Evolutionary conservation across 2,329 filamentous ascomycete genomes (phyloP).

Genomic region (Stachybotrys chlorohalonatus): DNA sequence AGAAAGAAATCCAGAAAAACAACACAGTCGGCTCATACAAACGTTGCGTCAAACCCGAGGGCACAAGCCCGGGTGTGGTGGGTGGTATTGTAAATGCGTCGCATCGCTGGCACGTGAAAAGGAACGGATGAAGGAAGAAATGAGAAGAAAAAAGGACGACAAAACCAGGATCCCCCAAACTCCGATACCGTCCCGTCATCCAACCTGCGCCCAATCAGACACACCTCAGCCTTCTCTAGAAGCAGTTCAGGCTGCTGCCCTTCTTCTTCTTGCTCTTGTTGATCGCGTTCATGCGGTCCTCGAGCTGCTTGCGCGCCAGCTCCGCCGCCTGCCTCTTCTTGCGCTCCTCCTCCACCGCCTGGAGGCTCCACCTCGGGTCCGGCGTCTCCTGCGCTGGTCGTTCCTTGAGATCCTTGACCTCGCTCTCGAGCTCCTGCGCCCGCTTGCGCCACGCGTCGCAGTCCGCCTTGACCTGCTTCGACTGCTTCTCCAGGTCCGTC

Average conservation of each 20-base stretch:
- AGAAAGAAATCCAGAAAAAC: neutral
- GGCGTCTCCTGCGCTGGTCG: slow-evolving; percentile 34
- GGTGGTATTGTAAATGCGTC: neutral
- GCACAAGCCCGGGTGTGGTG: neutral
- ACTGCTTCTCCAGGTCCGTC: slow-evolving; percentile 84
- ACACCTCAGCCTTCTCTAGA: slow-evolving; percentile 46
- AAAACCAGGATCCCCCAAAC: neutral
- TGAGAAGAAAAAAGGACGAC: slow-evolving; percentile 9
- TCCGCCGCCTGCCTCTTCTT: slow-evolving; percentile 88
- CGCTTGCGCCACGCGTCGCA: slow-evolving; percentile 88
- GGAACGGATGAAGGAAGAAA: neutral
- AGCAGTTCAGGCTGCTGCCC: slow-evolving; percentile 90
- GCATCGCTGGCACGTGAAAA: neutral
- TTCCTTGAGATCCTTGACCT: slow-evolving; percentile 58
- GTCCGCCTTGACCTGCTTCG: slow-evolving; percentile 85
- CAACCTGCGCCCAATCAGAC: neutral
- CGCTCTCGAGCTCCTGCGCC: slow-evolving; percentile 62
- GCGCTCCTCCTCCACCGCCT: slow-evolving; percentile 92
- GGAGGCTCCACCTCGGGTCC: slow-evolving; percentile 61
- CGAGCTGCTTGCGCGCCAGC: slow-evolving; percentile 76
- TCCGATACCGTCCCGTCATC: neutral
- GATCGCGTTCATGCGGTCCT: slow-evolving; percentile 89
- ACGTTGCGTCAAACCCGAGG: neutral
- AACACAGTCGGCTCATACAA: neutral
- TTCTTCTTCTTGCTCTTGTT: slow-evolving; percentile 91